Base-by-base conservation (phyloP, 768 basidiomycete species). In the Trametes elegans region DNA sequence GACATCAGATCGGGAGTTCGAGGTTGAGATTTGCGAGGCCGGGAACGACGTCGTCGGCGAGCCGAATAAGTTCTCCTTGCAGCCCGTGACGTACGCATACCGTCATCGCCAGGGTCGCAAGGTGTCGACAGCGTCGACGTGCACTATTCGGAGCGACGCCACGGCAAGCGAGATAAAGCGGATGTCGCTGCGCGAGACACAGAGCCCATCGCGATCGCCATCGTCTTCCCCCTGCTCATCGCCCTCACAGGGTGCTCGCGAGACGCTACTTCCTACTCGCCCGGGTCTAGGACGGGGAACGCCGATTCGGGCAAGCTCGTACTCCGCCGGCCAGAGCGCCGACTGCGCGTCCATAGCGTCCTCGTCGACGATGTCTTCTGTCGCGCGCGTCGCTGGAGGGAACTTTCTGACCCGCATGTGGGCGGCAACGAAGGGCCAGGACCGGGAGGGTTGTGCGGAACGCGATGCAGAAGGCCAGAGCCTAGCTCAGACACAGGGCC, bases 361-460 rank as follows among this genome's bases (percentile, higher is more conserved):
- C 19, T 60, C 52, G 38, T 58, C 61, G 16, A 68, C 68, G 10
- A 61, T 68, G 48, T 65, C 68, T 6, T 51, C 59, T 16, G 49
- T 64, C 21, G 41, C 60, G 34, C 60, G 53, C 41, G 42, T 49
- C 35, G 54, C 49, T 3, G 49, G 49, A 23, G 76, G 75, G 9
- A 75, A 79, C 21, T 85, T 89, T 66, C 73, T 88, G 44, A 87
- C 83, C 61, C 78, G 87, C 26, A 87, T 89, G 84, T 88, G 87
- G 83, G 83, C 80, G 10, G 83, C 84, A 45, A 79, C 71, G 23
- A 77, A 78, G 64, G 60, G 58, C 3, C 68, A 65, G 5, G 35
- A 55, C 19, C 58, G 66, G 47, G 58, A 59, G 59, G 54, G 61
- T 18, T 31, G 38, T 36, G 31, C 39, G 27, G 62, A 62, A 18